Base-by-base conservation (phyloP, 169 alveolate species). In the Blepharisma undulans region DNA sequence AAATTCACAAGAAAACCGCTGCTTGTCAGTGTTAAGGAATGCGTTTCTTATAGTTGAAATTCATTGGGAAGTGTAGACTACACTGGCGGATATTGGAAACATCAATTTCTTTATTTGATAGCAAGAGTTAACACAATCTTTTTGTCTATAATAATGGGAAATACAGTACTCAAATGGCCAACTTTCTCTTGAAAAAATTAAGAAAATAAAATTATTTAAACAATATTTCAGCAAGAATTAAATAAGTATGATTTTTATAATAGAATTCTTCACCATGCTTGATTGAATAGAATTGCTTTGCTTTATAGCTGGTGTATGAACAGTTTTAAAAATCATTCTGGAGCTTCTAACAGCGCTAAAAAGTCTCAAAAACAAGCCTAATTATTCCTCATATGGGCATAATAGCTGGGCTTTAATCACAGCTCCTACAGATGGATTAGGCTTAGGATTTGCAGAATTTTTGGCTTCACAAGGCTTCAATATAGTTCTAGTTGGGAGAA, bases 361-460 rank as follows among this genome's bases (percentile, higher is more conserved):
- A 48, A 48, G 66, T 48, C 66, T 48, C 66, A 48, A 48, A 48
- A 10, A 12, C 7, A 48, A 48, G 14, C 21, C 10, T 2, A 48
- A 48, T 18, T 48, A 48, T 48, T 3, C 66, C 2, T 48, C 66
- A 48, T 48, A 86, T 34, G 59, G 29, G 0, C 30, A 19, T 22
- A 30, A 86, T 34, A 27, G 87, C 59, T 88, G 92, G 92, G 93
- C 93, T 19, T 22, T 89, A 71, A 48, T 92, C 10, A 92, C 95
- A 18, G 95, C 92, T 3, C 82, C 88, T 27, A 82, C 95, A n/a
- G 84, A 89, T 59, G 95, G 95, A 25, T 80, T 92, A n/a, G 95
- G 95, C 2, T 60, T 77, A 36, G 93, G 89, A 19, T 89, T 76
- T 85, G 91, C 90, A 84, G 82, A 76, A 30, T 88, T 74, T 22